Base-by-base conservation (phyloP, 2,329 filamentous ascomycete species). In the Aureobasidium uvarum region DNA sequence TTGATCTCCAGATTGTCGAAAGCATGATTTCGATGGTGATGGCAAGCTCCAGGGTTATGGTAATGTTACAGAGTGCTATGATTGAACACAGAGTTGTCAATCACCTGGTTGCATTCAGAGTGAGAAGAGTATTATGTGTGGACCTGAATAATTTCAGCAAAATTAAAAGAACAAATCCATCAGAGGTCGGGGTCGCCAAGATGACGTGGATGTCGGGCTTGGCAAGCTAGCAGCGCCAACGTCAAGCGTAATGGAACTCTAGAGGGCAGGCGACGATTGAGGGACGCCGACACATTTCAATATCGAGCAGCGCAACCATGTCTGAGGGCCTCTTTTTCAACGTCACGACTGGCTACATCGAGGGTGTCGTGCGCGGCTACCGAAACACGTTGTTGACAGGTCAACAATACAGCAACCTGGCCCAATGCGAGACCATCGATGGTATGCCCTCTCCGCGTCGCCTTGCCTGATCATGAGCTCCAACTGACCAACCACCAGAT, bases 341-440 rank as follows among this genome's bases (percentile, higher is more conserved):
- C 64, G 79, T 78, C 71, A 78, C 77, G 36, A 78, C 67, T 74
- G 96, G 93, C 80, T 98, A 96, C 80, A 88, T 98, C 77, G 95
- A 99, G 81, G 95, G 95, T 77, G 93, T 99, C 77, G 92, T 98
- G 74, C 91, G 95, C 74, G 95, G 95, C 69, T 99, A 98, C 81
- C 89, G 94, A 76, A 99, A 98, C 80, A 86, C 89, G 74, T 89
- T 99, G 69, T 86, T 99, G 75, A 98, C 90, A 65, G 82, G 89
- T 78, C 84, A 91, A 76, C 96, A 94, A 82, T 99, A 99, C 82
- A 88, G 85, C 81, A 99, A 98, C 82, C 81, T 98, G 80, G 96
- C 90, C 69, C 94, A 98, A 85, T 98, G 94, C 86, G 94, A 98
- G 81, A 96, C 88, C 58, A 94, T 98, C 73, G 94, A 98, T 80